Base-by-base conservation (phyloP, 495 filamentous ascomycete species). In the Penicillium nucicola region DNA sequence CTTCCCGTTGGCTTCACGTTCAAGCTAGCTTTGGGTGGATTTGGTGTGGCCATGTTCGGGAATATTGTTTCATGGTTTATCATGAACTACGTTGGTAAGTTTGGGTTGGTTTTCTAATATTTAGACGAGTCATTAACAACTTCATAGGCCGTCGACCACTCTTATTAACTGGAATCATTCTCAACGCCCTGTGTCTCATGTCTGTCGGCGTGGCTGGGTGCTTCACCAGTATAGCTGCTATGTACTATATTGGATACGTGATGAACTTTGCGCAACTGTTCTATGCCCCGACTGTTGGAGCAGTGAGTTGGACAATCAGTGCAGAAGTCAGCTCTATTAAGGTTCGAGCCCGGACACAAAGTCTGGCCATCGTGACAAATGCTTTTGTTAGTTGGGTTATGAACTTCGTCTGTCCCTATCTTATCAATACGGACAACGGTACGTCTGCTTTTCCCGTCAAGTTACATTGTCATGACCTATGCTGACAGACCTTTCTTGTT, bases 361-460 rank as follows among this genome's bases (percentile, higher is more conserved):
- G 50, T 13, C 14, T 53, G n/a, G 50, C 50, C 1, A 53, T 53
- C 14, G 37, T 46, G 4, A 40, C 43, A 5, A 53, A 53, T 22
- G 50, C 50, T 2, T n/a, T 53, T 20, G 50, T 53, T 2, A 53
- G 50, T 19, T 47, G 50, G 50, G 30, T 22, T 3, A 46, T 53
- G 50, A 53, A 45, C n/a, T 47, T 47, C 28, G 7, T 41, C 7
- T 20, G 43, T 0, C 50, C 50, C 3, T 47, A 53, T 8, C 31
- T 47, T 1, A 53, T 53, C 7, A 53, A 53, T 14, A 53, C 50
- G 1, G 50, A 53, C 42, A 17, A 47, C 33, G 50, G 50, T 53
- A 22, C 15, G 31, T 3, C 5, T 22, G 20, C 5, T 5, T 2
- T 22, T 22, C 20, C 20, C 20, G 34, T 34, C 18, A 1, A 0